phyloP scores from a whole-genome alignment of 2,329 filamentous ascomycete genomes.

The Cordyceps tenuipes region DNA sequence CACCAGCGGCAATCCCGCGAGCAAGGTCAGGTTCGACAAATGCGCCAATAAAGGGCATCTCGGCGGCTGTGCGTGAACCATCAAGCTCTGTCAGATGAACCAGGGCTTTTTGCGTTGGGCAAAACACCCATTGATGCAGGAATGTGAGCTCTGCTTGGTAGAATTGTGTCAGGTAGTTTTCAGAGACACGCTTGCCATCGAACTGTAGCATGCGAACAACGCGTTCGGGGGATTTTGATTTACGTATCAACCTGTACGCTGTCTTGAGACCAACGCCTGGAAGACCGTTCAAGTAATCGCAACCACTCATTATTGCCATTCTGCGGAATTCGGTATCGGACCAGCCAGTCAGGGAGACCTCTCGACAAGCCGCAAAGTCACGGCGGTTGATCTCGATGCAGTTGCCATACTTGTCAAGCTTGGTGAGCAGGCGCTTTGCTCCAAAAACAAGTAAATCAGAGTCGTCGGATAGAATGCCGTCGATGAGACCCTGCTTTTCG shows the following conservation, averaged over 20 bases:
- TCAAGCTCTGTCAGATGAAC: constrained; percentile 67
- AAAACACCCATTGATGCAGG: constrained; percentile 89
- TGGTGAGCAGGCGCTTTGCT: constrained; percentile 81
- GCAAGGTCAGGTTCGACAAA: constrained; percentile 63
- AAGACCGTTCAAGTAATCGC: constrained; percentile 86
- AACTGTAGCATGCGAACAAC: constrained; percentile 78
- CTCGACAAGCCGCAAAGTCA: constrained; percentile 81
- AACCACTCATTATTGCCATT: constrained; percentile 95
- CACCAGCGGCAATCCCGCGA: constrained; percentile 65
- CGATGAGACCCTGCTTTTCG: constrained; percentile 73
- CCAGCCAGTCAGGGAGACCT: constrained; percentile 86
- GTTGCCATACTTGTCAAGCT: constrained; percentile 87
- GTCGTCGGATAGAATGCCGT: constrained; percentile 90
- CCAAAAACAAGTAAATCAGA: constrained; percentile 95
- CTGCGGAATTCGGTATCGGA: constrained; percentile 81
- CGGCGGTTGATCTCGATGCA: constrained; percentile 85
- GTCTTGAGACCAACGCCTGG: constrained; percentile 86
- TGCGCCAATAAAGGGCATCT: constrained; percentile 75
- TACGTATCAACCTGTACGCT: constrained; percentile 81
- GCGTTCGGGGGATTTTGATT: constrained; percentile 79
- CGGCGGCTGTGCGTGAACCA: constrained; percentile 52
- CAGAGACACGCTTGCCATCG: constrained; percentile 77
- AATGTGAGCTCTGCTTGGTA: constrained; percentile 87
- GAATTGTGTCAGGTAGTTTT: constrained; percentile 74
- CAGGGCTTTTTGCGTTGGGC: constrained; percentile 60